Evolutionary conservation across 2,329 filamentous ascomycete genomes (phyloP).

Genomic region (Hyphodiscus sp.): DNA sequence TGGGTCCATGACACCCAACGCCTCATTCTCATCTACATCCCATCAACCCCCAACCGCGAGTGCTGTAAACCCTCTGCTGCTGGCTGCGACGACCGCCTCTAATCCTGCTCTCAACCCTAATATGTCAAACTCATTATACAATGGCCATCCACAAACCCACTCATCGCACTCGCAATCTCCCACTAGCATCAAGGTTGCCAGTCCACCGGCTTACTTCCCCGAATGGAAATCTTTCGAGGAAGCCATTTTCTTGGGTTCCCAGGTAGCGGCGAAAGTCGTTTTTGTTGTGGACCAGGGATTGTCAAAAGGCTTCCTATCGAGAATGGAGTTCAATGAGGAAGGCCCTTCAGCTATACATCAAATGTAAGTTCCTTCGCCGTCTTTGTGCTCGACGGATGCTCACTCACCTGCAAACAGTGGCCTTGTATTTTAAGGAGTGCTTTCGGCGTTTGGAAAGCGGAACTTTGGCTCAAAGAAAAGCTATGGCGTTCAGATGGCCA

Average conservation of each 20-base stretch:
- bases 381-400: not conserved
- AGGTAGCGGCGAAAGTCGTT: slow-evolving; percentile 65
- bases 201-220: slow-evolving; percentile 65
- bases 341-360: slow-evolving; percentile 31
- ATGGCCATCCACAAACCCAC: slow-evolving; percentile 43
- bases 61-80: slow-evolving; percentile 81
- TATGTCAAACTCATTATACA: slow-evolving; percentile 31
- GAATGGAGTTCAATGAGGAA: slow-evolving; percentile 36
- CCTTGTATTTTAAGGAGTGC: not conserved
- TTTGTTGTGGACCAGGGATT: slow-evolving; percentile 61
- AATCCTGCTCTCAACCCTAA: slow-evolving; percentile 31
- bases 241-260: slow-evolving; percentile 62
- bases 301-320: slow-evolving; percentile 60
- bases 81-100: slow-evolving; percentile 74
- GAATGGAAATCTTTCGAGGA: slow-evolving; percentile 56
- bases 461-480: not conserved
- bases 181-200: slow-evolving; percentile 58
- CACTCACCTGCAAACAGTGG: not conserved
- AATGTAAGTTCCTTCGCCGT: slow-evolving; percentile 23
- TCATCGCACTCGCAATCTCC: slow-evolving; percentile 62
- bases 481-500: not conserved
- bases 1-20: slow-evolving; percentile 74
- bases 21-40: slow-evolving; percentile 44
- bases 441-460: not conserved
- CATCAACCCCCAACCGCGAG: slow-evolving; percentile 48